phyloP scores from a whole-genome alignment of 768 basidiomycete species.

The Rhodotorula kratochvilovae region DNA sequence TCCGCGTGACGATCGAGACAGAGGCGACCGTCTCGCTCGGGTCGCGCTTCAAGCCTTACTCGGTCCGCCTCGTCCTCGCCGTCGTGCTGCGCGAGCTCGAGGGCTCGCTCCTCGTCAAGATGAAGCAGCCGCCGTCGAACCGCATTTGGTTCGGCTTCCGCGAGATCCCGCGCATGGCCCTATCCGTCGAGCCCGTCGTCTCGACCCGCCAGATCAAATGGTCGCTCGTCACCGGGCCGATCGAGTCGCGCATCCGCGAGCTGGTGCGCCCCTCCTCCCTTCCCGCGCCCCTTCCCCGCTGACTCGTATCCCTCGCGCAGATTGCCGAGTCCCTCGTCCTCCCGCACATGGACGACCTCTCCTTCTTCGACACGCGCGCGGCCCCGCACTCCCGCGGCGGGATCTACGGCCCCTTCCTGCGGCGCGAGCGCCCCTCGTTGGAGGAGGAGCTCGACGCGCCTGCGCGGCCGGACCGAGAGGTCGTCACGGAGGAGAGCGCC shows the following conservation, averaged over 20 bases:
- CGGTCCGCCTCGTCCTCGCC: slow-evolving; percentile 82
- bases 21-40: slow-evolving; percentile 73
- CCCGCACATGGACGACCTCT: slow-evolving; percentile 97
- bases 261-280: slow-evolving; percentile 57
- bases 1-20: slow-evolving; percentile 83
- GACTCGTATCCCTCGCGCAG: slow-evolving; percentile 49
- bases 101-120: slow-evolving; percentile 72
- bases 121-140: slow-evolving; percentile 92
- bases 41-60: slow-evolving; percentile 77
- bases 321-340: slow-evolving; percentile 89
- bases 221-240: slow-evolving; percentile 81
- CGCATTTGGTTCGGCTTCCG: slow-evolving; percentile 93
- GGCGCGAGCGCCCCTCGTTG: slow-evolving; percentile 28
- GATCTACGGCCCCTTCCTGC: slow-evolving; percentile 74
- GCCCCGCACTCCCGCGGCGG: slow-evolving; percentile 66
- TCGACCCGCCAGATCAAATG: slow-evolving; percentile 91
- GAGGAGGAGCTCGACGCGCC: slow-evolving; percentile 18
- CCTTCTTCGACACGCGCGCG: slow-evolving; percentile 75
- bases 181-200: slow-evolving; percentile 89
- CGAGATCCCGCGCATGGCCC: slow-evolving; percentile 72
- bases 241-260: slow-evolving; percentile 82
- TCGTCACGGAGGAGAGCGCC: slow-evolving; percentile 8
- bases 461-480: slow-evolving; percentile 19
- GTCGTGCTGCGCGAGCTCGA: slow-evolving; percentile 82
- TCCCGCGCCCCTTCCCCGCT: too few species aligned